phyloP scores from a whole-genome alignment of 768 basidiomycete genomes.

The Tylopilus rubrobrunneus region DNA sequence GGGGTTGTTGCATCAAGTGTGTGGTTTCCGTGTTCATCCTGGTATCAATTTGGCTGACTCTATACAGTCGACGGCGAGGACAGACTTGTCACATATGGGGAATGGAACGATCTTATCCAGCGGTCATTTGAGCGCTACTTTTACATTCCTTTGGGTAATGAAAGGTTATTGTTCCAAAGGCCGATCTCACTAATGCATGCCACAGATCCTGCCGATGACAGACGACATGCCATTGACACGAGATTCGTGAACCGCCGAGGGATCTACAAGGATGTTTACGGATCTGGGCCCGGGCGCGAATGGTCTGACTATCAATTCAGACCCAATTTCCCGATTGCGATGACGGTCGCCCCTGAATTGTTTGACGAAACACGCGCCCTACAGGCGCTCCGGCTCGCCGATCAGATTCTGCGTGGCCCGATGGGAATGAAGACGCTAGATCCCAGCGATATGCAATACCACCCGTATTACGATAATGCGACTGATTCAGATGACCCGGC shows the following conservation, averaged over 20 bases:
- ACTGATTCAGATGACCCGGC: constrained; percentile 83
- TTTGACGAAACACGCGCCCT: constrained; percentile 82
- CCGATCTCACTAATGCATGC: constrained; percentile 1
- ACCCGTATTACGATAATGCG: constrained; percentile 88
- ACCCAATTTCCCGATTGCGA: constrained; percentile 91
- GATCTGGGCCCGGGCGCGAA: constrained; percentile 80
- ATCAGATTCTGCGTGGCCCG: constrained; percentile 76
- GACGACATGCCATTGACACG: constrained; percentile 63
- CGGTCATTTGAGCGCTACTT: constrained; percentile 85
- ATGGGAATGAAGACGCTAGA: constrained; percentile 98
- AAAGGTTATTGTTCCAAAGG: not conserved
- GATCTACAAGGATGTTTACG: constrained; percentile 97
- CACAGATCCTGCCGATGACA: constrained; percentile 69
- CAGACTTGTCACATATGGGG: constrained; percentile 76
- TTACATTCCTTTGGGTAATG: constrained; percentile 76
- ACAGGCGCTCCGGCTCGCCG: constrained; percentile 73
- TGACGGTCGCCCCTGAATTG: constrained; percentile 95
- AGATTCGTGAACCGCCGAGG: constrained; percentile 81
- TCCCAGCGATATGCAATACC: constrained; percentile 81
- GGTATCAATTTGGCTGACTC: not conserved
- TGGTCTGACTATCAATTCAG: constrained; percentile 98
- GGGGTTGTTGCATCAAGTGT: constrained; percentile 79
- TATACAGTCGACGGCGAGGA: constrained; percentile 63
- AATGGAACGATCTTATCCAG: constrained; percentile 87
- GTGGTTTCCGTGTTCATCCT: constrained; percentile 24